These are phyloP conservation scores for Obba rivulosa DNA, from an alignment of 768 basidiomycete species.

Conservation along the genomic window DNA sequence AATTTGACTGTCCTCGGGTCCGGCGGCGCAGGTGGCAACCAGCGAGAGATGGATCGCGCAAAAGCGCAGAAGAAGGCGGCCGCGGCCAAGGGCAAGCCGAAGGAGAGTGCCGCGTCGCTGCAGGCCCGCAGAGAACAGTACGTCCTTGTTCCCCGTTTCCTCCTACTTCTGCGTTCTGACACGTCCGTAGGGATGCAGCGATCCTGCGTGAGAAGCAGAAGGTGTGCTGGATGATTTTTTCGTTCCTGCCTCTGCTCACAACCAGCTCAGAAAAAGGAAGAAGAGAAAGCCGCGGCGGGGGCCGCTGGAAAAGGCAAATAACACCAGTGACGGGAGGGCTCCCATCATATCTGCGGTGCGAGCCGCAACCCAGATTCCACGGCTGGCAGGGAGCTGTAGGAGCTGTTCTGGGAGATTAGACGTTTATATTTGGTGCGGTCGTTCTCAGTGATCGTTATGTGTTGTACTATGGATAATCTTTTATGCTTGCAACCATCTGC, in stretches of 20 bases:
- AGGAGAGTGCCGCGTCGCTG: conserved; percentile 59
- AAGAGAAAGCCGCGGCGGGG: conserved; percentile 20
- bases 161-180: conserved; percentile 5
- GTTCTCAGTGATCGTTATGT: too few species aligned
- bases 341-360: neutral
- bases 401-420: too few species aligned
- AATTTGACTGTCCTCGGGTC: neutral
- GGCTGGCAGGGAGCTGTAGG: too few species aligned
- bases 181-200: conserved; percentile 60
- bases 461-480: too few species aligned
- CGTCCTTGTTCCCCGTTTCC: conserved; percentile 27
- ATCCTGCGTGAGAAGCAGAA: conserved; percentile 74
- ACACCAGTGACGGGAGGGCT: conserved; percentile 15
- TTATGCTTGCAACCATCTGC: too few species aligned
- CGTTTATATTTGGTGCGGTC: neutral
- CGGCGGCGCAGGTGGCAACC: conserved; percentile 62
- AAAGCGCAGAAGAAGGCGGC: conserved; percentile 69
- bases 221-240: conserved; percentile 34
- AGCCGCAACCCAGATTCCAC: too few species aligned
- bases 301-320: conserved; percentile 23
- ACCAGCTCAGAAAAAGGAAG: conserved; percentile 26
- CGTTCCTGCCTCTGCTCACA: neutral
- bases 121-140: conserved; percentile 74
- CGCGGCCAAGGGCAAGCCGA: conserved; percentile 50
- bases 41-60: conserved; percentile 69